Evolutionary conservation across 331 rosid species (phyloP).

Genomic region (Acacia pycnantha): DNA sequence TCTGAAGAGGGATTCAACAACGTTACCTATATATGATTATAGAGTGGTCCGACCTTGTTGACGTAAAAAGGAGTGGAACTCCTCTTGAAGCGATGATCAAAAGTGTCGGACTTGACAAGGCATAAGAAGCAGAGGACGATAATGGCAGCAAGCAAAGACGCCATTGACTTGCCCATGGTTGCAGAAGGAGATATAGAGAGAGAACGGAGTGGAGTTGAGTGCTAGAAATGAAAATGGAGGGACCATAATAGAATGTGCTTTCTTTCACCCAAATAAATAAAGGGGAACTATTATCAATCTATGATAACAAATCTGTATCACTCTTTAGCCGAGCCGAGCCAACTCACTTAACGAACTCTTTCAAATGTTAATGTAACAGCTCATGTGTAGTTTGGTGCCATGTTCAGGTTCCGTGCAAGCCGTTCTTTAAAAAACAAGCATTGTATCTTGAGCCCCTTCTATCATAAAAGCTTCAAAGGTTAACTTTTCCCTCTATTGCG

Average conservation of each 20-base stretch:
- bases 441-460: no score
- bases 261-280: background rate
- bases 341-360: no score
- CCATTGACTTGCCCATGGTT: constrained; percentile 39
- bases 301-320: no score
- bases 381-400: no score
- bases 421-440: no score
- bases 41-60: constrained; percentile 54
- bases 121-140: constrained; percentile 34
- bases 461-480: no score
- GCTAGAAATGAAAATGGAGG: background rate
- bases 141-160: constrained; percentile 39
- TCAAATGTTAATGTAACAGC: no score
- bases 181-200: background rate
- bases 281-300: background rate
- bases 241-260: background rate
- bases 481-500: no score
- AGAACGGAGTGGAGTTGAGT: background rate
- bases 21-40: constrained; percentile 47
- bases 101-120: constrained; percentile 38
- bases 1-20: background rate
- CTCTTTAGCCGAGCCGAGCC: no score
- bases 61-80: constrained; percentile 49
- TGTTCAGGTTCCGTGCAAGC: no score
- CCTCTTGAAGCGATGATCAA: constrained; percentile 49